A percentile compares a stretch with the other conserved stretches of the same genome.
These are phyloP conservation scores for Thamnidium elegans DNA, from an alignment of 192 early-diverging fungal species.

Conservation along the genomic window DNA sequence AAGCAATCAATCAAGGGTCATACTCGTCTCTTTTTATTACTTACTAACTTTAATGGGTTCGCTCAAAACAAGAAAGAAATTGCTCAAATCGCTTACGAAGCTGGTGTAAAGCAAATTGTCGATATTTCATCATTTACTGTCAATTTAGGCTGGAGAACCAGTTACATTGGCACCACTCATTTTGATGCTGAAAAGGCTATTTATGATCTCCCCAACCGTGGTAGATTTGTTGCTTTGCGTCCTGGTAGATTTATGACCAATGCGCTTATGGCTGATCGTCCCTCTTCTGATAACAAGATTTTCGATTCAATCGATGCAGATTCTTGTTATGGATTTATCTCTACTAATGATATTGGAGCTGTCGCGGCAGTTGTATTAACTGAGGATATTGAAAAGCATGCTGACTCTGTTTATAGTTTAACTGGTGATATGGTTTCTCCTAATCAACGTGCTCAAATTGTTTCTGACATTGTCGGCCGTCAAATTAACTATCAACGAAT, in stretches of 20 bases:
- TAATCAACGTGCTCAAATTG: no score
- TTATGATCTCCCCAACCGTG: background rate
- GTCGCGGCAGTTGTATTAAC: no score
- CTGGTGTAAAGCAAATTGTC: slow-evolving; percentile 30
- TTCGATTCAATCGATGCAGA: no score
- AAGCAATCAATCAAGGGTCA: slow-evolving; percentile 15
- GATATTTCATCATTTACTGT: slow-evolving; percentile 18
- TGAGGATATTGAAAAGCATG: no score
- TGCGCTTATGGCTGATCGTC: no score
- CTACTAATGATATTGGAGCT: no score
- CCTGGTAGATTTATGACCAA: slow-evolving; percentile 10
- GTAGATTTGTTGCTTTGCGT: slow-evolving; percentile 19
- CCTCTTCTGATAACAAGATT: no score
- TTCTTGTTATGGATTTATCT: no score
- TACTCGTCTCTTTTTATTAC: slow-evolving; percentile 17
- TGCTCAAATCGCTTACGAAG: slow-evolving; percentile 15
- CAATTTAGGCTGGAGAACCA: background rate
- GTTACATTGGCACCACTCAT: slow-evolving; percentile 5
- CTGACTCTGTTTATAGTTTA: no score
- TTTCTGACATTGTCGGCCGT: no score
- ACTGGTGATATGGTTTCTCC: no score
- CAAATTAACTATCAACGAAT: no score
- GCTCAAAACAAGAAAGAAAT: background rate
- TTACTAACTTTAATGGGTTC: background rate
- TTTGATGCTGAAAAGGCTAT: background rate